phyloP scores from a whole-genome alignment of 495 filamentous ascomycete genomes.

The Podospora pseudopauciseta region DNA sequence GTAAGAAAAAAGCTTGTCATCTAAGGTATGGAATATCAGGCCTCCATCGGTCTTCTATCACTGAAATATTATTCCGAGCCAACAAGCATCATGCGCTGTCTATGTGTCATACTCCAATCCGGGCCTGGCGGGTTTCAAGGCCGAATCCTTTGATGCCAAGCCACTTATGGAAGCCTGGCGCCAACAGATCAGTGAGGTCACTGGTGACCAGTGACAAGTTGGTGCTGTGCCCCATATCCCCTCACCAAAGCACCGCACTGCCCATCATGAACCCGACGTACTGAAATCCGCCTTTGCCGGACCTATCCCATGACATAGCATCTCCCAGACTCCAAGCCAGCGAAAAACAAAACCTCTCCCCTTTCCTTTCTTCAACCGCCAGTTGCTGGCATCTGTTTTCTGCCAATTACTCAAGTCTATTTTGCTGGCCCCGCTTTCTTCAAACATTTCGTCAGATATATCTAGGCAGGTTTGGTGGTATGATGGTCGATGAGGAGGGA shows the following conservation, averaged over 20 bases:
- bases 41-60: background rate
- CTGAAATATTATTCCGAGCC: background rate
- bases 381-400: no score
- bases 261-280: background rate
- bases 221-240: background rate
- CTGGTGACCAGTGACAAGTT: background rate
- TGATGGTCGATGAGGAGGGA: background rate
- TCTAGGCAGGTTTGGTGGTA: background rate
- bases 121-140: background rate
- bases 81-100: background rate
- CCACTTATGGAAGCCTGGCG: background rate
- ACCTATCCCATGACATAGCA: background rate
- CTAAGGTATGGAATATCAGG: background rate
- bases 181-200: background rate
- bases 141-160: background rate
- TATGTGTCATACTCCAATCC: background rate
- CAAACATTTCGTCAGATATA: background rate
- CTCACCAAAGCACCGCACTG: background rate
- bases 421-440: background rate
- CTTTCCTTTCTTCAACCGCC: background rate
- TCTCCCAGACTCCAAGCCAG: background rate
- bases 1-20: background rate
- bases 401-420: no score
- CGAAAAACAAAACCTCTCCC: background rate
- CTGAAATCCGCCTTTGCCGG: background rate